These are phyloP conservation scores for Colletotrichum lupini DNA, from an alignment of 2,329 filamentous ascomycete genomes.

Conservation along the genomic window DNA sequence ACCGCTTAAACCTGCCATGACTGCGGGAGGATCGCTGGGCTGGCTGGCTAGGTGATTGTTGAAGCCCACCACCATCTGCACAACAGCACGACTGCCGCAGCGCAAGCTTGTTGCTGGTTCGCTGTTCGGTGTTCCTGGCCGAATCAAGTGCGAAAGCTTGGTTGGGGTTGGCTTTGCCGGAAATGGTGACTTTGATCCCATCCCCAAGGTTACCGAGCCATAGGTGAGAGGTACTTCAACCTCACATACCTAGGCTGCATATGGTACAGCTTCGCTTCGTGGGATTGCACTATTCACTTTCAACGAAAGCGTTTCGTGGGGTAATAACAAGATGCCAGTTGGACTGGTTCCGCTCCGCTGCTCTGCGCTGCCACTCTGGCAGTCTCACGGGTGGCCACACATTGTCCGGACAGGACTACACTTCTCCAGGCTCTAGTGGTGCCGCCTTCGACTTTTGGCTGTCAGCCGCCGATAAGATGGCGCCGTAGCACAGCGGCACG, in stretches of 20 bases:
- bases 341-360: constrained; percentile 1
- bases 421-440: neutral
- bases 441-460: neutral
- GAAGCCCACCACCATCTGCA: neutral
- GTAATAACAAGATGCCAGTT: no score
- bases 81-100: neutral
- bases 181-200: no score
- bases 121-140: neutral
- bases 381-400: neutral
- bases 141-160: neutral
- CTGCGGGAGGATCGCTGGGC: neutral
- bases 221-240: neutral
- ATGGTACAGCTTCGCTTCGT: neutral
- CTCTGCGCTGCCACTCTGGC: constrained; percentile 5
- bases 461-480: neutral
- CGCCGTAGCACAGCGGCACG: constrained; percentile 8
- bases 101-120: neutral
- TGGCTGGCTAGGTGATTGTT: neutral
- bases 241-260: neutral
- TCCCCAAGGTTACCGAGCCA: neutral
- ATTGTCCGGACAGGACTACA: neutral
- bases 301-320: no score
- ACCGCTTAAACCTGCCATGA: constrained; percentile 33
- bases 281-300: no score
- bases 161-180: neutral